Evolutionary conservation across 2,329 filamentous ascomycete species (phyloP), one percentile per base, ranked within the genome.

Genomic region (Trichothecium sympodiale): DNA sequence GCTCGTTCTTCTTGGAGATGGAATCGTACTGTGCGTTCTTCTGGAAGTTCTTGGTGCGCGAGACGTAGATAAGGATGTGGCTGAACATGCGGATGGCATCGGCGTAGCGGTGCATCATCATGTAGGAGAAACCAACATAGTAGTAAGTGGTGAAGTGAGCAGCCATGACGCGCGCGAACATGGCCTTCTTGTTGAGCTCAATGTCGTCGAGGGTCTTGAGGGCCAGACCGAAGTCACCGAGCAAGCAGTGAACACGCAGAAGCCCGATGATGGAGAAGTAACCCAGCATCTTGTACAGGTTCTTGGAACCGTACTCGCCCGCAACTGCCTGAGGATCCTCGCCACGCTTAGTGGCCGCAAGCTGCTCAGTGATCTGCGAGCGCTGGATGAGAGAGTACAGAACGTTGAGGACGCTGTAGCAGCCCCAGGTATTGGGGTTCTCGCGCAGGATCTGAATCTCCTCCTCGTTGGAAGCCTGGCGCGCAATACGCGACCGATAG

Each of bases 21-120:
- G 86, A 93, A 63, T 98, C 91, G 69, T 94, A 96, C 68, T 94
- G 83, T 18, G 84, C 83, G 61, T 88, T 94, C 80, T 96, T 98
- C 68, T 98, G 91, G 79, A 96, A 96, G 74, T 96, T 96, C 83
- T 98, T 98, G 57, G 91, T 98, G 54, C 91, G 76, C 49, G 87
- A 94, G 48, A 98, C 88, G 67, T 96, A 98, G 66, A 98, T 83
- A 52, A 98, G 79, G 63, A 98, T 98, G 75, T 98, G 91, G 73
- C 85, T 94, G 79, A 98, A 98, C 82, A 95, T 94, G 74, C 89
- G 87, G 68, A 98, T 95, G 61, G 91, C 91, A 64, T 98, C 91
- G 64, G 87, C 85, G 61, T 98, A 98, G 59, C 91, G 85, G 68
- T 91, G 87, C 85, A 96, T 94, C 91, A 98, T 98, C 89, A 98